A percentile compares a stretch with the other conserved stretches of the same genome.
phyloP scores from a whole-genome alignment of 768 basidiomycete species.

The Cystofilobasidium macerans region DNA sequence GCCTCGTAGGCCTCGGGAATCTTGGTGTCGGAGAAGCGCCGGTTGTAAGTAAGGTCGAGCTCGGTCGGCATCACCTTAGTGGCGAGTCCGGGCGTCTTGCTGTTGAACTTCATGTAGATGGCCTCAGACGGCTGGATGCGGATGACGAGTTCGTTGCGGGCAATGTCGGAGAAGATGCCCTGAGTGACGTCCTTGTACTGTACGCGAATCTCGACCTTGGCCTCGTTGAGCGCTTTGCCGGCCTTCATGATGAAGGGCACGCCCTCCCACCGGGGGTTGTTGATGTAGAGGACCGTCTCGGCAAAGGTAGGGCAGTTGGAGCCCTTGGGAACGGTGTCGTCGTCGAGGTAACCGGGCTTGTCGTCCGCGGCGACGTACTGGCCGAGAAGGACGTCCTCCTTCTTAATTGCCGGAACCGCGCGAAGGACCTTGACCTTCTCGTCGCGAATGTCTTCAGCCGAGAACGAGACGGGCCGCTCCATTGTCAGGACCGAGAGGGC shows the following conservation, averaged over 20 bases:
- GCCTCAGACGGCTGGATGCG: slow-evolving; percentile 95
- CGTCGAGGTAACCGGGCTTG: slow-evolving; percentile 99
- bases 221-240: slow-evolving; percentile 95
- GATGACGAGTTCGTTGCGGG: slow-evolving; percentile 86
- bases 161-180: slow-evolving; percentile 92
- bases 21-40: slow-evolving; percentile 74
- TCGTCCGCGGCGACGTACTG: slow-evolving; percentile 67
- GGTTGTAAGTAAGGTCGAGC: slow-evolving; percentile 97
- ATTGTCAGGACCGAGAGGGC: slow-evolving; percentile 90
- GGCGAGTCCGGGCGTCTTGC: slow-evolving; percentile 81
- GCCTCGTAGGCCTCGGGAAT: slow-evolving; percentile 66
- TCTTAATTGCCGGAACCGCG: slow-evolving; percentile 69
- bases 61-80: slow-evolving; percentile 87
- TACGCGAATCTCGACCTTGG: slow-evolving; percentile 94
- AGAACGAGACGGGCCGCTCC: slow-evolving; percentile 96
- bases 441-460: slow-evolving; percentile 92
- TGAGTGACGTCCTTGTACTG: slow-evolving; percentile 96
- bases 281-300: slow-evolving; percentile 75
- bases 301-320: slow-evolving; percentile 93
- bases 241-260: slow-evolving; percentile 98
- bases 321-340: slow-evolving; percentile 82
- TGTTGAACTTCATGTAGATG: slow-evolving; percentile 91
- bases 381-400: slow-evolving; percentile 72
- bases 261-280: slow-evolving; percentile 96
- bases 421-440: slow-evolving; percentile 99